These are phyloP conservation scores for Trypanosoma rangeli DNA, from an alignment of 208 protist species.

Conservation along the genomic window DNA sequence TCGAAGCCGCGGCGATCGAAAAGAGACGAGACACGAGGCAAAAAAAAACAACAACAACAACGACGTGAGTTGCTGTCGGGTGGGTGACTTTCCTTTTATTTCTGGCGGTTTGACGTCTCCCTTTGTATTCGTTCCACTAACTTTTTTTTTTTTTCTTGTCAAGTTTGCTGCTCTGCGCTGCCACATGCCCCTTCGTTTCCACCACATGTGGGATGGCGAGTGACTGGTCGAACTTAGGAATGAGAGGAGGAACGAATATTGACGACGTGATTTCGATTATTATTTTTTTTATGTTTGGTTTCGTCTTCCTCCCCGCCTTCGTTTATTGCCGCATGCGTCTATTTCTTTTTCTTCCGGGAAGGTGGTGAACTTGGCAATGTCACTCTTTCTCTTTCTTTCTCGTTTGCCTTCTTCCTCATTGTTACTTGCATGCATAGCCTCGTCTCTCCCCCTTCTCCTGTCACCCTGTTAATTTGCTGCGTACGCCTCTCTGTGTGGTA, in stretches of 20 bases:
- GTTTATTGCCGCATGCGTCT: not conserved
- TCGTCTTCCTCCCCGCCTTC: not conserved
- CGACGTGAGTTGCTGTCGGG: not conserved
- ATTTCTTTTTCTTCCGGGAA: not conserved
- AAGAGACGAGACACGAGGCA: not conserved
- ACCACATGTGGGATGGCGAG: constrained; percentile 4
- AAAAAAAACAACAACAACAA: too few species aligned
- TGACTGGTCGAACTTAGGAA: constrained; percentile 7
- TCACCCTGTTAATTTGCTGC: constrained; percentile 8
- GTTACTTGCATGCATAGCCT: not conserved
- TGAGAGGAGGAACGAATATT: constrained; percentile 1
- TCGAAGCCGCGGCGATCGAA: too few species aligned
- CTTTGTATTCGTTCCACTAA: not conserved
- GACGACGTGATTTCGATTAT: not conserved
- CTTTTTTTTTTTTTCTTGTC: constrained; percentile 7
- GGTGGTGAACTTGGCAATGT: not conserved
- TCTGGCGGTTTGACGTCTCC: not conserved
- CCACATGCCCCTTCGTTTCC: constrained; percentile 3
- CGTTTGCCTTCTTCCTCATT: not conserved
- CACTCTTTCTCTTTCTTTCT: not conserved
- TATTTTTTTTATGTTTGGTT: not conserved
- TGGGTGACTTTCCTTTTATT: not conserved
- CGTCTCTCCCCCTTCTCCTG: constrained; percentile 16
- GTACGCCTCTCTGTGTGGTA: not conserved
- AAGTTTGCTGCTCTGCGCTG: not conserved